Percentiles rank a stretch among this genome's conserved stretches.
Conservation (phyloP, 2,329 filamentous ascomycete species). For the Ceratocystis huliohia region DNA sequence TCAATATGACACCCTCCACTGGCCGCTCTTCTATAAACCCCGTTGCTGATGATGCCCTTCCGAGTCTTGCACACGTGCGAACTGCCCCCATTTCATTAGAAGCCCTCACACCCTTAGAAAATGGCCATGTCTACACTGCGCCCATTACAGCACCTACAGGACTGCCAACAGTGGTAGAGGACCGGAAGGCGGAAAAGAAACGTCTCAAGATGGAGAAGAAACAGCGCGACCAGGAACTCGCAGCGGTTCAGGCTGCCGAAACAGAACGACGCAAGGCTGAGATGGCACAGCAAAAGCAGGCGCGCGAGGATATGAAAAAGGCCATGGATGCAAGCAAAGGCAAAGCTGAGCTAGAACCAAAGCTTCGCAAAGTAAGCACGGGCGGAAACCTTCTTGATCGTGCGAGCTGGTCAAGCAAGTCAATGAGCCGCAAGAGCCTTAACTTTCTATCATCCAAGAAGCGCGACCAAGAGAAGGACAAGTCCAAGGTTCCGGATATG, state of each 20-base stretch:
- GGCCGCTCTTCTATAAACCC: constrained; percentile 11
- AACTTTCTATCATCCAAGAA: constrained; percentile 47
- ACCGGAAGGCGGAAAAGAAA: constrained; percentile 36
- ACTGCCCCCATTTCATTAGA: constrained; percentile 41
- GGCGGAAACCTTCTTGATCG: constrained; percentile 44
- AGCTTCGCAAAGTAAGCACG: constrained; percentile 26
- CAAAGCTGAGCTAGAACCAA: constrained; percentile 31
- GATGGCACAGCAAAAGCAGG: constrained; percentile 32
- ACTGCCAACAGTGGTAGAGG: constrained; percentile 14
- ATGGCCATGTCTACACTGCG: constrained; percentile 3
- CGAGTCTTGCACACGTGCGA: constrained; percentile 50
- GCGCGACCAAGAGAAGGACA: constrained; percentile 25
- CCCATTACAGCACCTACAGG: not conserved
- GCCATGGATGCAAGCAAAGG: constrained; percentile 55
- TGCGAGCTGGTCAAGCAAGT: constrained; percentile 61
- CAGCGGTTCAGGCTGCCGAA: constrained; percentile 39
- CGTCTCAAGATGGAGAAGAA: constrained; percentile 26
- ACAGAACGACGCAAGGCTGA: constrained; percentile 50
- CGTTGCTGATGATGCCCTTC: constrained; percentile 35
- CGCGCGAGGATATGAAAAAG: constrained; percentile 49
- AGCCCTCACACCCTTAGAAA: not conserved
- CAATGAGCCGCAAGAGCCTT: constrained; percentile 64
- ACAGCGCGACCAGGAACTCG: constrained; percentile 39
- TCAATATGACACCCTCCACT: constrained; percentile 27
- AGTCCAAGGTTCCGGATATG: not conserved